Base-by-base conservation (phyloP, 306 rosid species). In the Pachyrhizus erosus region DNA sequence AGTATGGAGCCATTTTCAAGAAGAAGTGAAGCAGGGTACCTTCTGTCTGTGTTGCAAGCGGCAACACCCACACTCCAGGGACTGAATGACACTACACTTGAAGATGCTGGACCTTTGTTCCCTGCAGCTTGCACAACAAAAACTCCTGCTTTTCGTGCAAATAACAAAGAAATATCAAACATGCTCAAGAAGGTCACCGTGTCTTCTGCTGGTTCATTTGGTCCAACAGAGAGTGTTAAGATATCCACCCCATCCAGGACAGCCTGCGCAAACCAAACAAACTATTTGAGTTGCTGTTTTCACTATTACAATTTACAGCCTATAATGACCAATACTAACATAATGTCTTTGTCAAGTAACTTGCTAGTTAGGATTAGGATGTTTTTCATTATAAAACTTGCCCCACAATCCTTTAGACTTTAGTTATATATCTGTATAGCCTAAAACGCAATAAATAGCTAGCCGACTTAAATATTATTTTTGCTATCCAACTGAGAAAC, bases 71-170 rank as follows among this genome's bases (percentile, higher is more conserved):
- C 68, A 4, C 86, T 88, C 98, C 98, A 96, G 5, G 99, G 99
- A 83, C 97, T 92, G 78, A 77, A 93, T 3, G 98, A 91, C 15
- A 92, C 82, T 14, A 91, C 86, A 2, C 88, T 80, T n/a, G 94
- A 91, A 83, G 91, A 70, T 17, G 55, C 55, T 1, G 99, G 99
- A 11, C 99, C 99, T 0, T 67, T 80, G 82, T 96, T 96, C 2
- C 98, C 98, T 5, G 92, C 91, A 7, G 99, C 98, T 83, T 96
- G 93, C 45, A 86, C 91, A 80, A 96, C 98, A 5, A 96, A 82
- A 71, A 93, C 84, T 39, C 99, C 98, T 45, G 99, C 99, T 76
- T 87, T 84, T 67, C 89, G 72, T 10, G 96, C 99, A 87, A 78
- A 86, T 81, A 91, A 46, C 85, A 96, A 73, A 51, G 78, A 61